Evolutionary conservation across 768 basidiomycete genomes (phyloP).

Genomic region (Boletus speciosus): DNA sequence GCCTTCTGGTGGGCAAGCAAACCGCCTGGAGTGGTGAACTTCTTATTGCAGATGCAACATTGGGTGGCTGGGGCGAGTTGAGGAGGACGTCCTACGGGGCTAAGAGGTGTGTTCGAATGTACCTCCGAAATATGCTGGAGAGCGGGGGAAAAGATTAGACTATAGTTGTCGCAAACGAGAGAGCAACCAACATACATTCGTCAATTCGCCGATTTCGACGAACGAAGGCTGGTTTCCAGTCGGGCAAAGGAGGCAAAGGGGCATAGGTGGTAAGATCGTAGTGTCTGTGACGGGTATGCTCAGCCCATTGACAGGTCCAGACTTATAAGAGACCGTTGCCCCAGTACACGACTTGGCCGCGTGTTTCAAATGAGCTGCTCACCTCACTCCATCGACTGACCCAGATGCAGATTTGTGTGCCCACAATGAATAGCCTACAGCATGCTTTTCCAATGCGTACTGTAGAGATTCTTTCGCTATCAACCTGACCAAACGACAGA

Average conservation of each 20-base stretch:
- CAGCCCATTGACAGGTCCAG: conserved; percentile 9
- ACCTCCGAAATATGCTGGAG: conserved; percentile 22
- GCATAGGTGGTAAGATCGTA: conserved; percentile 22
- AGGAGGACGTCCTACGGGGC: background rate
- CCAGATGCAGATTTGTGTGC: conserved; percentile 23
- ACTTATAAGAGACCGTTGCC: conserved; percentile 32
- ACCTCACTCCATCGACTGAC: conserved; percentile 22
- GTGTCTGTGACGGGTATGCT: conserved; percentile 9
- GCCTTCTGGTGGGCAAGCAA: conserved; percentile 21
- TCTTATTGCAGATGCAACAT: conserved; percentile 27
- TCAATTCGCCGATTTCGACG: conserved; percentile 14
- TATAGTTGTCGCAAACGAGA: background rate
- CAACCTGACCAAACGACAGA: background rate
- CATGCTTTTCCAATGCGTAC: conserved; percentile 27
- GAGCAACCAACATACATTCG: conserved; percentile 11
- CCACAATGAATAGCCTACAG: conserved; percentile 19
- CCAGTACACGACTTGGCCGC: conserved; percentile 32
- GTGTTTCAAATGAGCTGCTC: conserved; percentile 26
- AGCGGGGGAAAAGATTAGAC: conserved; percentile 3
- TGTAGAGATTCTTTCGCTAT: conserved; percentile 8
- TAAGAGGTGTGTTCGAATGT: conserved; percentile 10
- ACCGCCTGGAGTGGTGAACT: conserved; percentile 16
- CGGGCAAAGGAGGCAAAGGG: conserved; percentile 24
- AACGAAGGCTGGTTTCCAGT: conserved; percentile 22
- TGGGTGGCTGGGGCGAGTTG: conserved; percentile 9